Conservation (phyloP, 805 yeast species). For the Saccharomycopsis selenospora region DNA sequence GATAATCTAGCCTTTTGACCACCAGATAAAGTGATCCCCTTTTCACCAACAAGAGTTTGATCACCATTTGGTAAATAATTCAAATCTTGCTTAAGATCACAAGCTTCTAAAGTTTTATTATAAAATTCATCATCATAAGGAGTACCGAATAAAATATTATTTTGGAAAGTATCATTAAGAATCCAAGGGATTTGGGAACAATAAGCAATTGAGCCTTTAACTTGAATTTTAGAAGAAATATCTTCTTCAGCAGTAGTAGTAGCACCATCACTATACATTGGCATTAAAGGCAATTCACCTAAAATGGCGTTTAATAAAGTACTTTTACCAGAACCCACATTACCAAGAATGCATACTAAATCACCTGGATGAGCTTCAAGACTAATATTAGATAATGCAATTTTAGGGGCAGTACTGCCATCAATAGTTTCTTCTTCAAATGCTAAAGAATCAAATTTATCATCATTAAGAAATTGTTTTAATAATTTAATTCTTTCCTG, state of each 20-base stretch:
- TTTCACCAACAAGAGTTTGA: conserved; percentile 46
- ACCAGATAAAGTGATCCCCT: conserved; percentile 51
- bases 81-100: conserved; percentile 41
- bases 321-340: conserved; percentile 63
- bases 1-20: conserved; percentile 59
- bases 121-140: conserved; percentile 36
- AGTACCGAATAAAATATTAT: conserved; percentile 46
- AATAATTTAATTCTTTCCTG: background rate
- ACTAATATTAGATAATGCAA: conserved; percentile 42
- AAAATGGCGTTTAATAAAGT: conserved; percentile 46
- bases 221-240: conserved; percentile 17
- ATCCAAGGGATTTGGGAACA: conserved; percentile 56
- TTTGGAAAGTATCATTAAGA: conserved; percentile 42
- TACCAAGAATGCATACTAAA: conserved; percentile 53
- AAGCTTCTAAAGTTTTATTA: conserved; percentile 37
- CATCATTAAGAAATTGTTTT: conserved; percentile 20
- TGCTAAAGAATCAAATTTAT: conserved; percentile 16
- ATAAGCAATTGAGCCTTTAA: conserved; percentile 44
- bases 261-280: conserved; percentile 24
- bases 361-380: conserved; percentile 44
- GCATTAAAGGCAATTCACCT: conserved; percentile 39
- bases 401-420: conserved; percentile 35
- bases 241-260: conserved; percentile 19
- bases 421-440: conserved; percentile 34
- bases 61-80: conserved; percentile 43